Evolutionary conservation across 345 rosid species (phyloP).

Genomic region (Citropsis articulata): DNA sequence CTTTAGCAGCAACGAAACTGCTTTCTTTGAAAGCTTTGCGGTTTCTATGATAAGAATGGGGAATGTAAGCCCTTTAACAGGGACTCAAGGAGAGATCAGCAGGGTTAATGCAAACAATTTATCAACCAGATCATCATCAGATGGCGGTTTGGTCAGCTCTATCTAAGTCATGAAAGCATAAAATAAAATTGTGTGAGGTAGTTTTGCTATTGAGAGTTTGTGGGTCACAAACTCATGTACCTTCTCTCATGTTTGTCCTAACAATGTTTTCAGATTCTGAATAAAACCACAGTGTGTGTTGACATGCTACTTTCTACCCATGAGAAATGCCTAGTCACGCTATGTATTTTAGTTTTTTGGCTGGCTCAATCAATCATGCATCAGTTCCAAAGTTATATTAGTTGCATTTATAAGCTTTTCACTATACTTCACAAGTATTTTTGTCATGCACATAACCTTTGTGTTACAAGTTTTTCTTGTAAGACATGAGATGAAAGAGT

Average conservation of each 20-base stretch:
- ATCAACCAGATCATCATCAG: neutral
- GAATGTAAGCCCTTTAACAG: slow-evolving; percentile 46
- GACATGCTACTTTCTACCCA: no score
- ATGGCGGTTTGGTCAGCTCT: slow-evolving; percentile 5
- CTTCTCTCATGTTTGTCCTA: neutral
- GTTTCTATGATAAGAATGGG: slow-evolving; percentile 73
- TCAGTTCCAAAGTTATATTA: no score
- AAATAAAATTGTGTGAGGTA: no score
- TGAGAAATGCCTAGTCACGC: neutral
- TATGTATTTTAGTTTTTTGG: neutral
- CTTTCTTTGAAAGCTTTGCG: slow-evolving; percentile 54
- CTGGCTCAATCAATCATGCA: no score
- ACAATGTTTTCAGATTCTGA: neutral
- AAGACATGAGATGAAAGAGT: no score
- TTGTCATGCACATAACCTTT: no score
- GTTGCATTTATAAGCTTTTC: no score
- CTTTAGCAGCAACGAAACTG: slow-evolving; percentile 39
- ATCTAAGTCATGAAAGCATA: neutral
- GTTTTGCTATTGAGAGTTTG: neutral
- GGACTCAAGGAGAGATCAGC: slow-evolving; percentile 52
- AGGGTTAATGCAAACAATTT: slow-evolving; percentile 31
- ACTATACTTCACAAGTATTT: no score
- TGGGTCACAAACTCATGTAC: neutral
- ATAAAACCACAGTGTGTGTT: neutral
- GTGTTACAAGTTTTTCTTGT: no score